Evolutionary conservation across 129 eudicot species (phyloP).

Genomic region (Apium graveolens): DNA sequence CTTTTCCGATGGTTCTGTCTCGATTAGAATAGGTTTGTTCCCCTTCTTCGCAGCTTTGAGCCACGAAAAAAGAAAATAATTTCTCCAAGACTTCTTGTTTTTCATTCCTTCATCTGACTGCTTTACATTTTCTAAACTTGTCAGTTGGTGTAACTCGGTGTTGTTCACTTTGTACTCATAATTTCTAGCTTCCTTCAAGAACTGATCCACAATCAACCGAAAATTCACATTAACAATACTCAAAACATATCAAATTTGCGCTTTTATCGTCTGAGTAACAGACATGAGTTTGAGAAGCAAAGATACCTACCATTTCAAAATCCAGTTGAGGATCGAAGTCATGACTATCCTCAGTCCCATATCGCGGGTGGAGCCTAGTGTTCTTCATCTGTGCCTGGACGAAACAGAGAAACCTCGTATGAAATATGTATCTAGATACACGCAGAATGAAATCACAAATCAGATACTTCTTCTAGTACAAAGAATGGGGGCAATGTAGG

Average conservation of each 20-base stretch:
- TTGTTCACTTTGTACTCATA: conserved; percentile 14
- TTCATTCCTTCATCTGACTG: conserved; percentile 15
- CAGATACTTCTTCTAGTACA: not conserved
- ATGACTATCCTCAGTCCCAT: conserved; percentile 13
- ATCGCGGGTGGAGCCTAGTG: conserved; percentile 18
- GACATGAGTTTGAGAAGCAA: not conserved
- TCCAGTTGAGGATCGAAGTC: conserved; percentile 50
- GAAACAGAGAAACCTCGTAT: not conserved
- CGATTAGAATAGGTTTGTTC: conserved; percentile 17
- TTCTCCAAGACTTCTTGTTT: conserved; percentile 48
- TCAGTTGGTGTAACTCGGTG: not conserved
- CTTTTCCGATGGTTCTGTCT: conserved; percentile 13
- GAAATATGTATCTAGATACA: not conserved
- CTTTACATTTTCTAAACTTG: conserved; percentile 1
- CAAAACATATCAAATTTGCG: not conserved
- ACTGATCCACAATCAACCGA: conserved; percentile 17
- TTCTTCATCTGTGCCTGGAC: conserved; percentile 24
- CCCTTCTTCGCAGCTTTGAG: conserved; percentile 36
- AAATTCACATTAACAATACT: not conserved
- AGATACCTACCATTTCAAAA: conserved; percentile 32
- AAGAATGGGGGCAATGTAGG: not conserved
- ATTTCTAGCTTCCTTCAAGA: conserved; percentile 52
- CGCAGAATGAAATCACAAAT: not conserved
- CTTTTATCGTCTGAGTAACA: not conserved
- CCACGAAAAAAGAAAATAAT: conserved; percentile 39